Evolutionary conservation across 2,329 filamentous ascomycete genomes (phyloP).

Genomic region (Atkinsonella hypoxylon): DNA sequence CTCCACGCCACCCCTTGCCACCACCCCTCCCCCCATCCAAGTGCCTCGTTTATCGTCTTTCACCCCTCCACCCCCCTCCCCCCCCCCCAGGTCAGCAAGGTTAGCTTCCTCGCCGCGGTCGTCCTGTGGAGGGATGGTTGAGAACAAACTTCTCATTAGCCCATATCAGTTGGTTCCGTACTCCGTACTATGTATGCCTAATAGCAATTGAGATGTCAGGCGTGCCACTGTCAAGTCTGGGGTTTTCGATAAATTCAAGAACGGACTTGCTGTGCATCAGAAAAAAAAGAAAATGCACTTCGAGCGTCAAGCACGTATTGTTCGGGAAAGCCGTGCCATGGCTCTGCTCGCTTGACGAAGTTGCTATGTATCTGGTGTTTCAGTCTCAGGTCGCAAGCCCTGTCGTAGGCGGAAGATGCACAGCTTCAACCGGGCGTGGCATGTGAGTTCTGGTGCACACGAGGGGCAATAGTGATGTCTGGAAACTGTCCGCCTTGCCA

Average conservation of each 20-base stretch:
- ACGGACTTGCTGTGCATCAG: no score
- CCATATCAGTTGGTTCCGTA: no score
- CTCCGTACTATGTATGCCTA: no score
- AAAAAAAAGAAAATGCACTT: no score
- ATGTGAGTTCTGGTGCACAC: not conserved
- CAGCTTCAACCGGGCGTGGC: not conserved
- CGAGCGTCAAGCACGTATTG: no score
- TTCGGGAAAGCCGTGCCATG: not conserved
- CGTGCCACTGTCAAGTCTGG: no score
- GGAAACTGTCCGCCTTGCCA: not conserved
- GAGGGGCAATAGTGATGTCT: not conserved
- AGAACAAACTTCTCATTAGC: not conserved
- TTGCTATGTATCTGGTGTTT: not conserved
- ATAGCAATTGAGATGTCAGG: no score
- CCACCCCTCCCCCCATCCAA: no score
- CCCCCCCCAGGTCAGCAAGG: not conserved
- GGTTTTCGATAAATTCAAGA: no score
- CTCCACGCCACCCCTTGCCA: no score
- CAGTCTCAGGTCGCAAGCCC: not conserved
- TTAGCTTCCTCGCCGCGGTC: not conserved
- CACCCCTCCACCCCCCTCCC: no score
- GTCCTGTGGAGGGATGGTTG: not conserved
- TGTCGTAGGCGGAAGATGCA: not conserved
- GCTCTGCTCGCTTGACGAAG: not conserved
- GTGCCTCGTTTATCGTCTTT: no score